Evolutionary conservation across 768 basidiomycete genomes (phyloP).

Genomic region (Tricholoma terreum): DNA sequence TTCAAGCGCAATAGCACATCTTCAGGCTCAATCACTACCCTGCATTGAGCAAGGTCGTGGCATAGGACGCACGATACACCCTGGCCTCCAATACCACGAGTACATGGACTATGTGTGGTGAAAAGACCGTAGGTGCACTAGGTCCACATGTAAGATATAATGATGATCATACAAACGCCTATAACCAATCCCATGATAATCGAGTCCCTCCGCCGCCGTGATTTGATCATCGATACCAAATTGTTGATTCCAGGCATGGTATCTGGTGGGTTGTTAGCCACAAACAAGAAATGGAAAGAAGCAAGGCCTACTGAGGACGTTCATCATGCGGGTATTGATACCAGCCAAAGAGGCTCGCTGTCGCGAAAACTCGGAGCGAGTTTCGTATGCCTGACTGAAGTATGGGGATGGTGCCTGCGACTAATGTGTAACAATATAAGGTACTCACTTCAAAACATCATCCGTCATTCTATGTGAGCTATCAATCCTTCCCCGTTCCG

Average conservation of each 20-base stretch:
- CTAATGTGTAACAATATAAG: background rate
- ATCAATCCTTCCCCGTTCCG: conserved; percentile 88
- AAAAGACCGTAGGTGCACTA: conserved; percentile 8
- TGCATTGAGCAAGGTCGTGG: conserved; percentile 7
- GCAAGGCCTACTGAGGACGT: conserved; percentile 64
- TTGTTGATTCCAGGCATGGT: conserved; percentile 95
- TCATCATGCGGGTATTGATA: conserved; percentile 82
- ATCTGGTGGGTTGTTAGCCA: conserved; percentile 40
- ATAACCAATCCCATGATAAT: conserved; percentile 88
- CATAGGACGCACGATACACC: background rate
- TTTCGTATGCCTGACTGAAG: conserved; percentile 92
- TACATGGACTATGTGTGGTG: background rate
- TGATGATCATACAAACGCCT: conserved; percentile 71
- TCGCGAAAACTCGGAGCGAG: conserved; percentile 84
- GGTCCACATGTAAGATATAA: conserved; percentile 48
- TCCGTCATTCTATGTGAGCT: conserved; percentile 95
- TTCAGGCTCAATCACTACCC: conserved; percentile 1
- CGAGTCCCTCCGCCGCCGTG: conserved; percentile 83
- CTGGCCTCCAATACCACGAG: background rate
- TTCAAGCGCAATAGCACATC: conserved; percentile 51
- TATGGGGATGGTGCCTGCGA: conserved; percentile 1
- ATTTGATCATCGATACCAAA: conserved; percentile 88
- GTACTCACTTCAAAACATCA: conserved; percentile 75
- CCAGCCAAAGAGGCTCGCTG: conserved; percentile 73
- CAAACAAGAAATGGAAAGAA: background rate